These are phyloP conservation scores for Gastrolobium bilobum DNA, from an alignment of 306 rosid genomes.

Conservation along the genomic window DNA sequence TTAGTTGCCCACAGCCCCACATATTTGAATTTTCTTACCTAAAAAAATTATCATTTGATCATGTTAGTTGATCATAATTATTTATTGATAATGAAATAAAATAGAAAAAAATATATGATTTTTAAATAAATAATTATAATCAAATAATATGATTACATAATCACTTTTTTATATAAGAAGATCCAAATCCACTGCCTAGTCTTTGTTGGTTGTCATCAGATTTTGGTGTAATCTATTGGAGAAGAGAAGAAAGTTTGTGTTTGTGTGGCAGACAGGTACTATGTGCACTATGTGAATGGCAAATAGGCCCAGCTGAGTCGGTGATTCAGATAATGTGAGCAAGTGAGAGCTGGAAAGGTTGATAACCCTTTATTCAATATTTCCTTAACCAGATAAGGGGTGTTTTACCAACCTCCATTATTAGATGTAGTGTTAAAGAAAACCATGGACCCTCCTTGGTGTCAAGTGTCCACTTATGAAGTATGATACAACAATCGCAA, in stretches of 20 bases:
- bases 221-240: slow-evolving; percentile 6
- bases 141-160: no score
- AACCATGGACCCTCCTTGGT: slow-evolving; percentile 11
- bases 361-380: slow-evolving; percentile 25
- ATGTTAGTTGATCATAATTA: no score
- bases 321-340: slow-evolving; percentile 35
- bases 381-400: slow-evolving; percentile 31
- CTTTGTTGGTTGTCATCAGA: slow-evolving; percentile 28
- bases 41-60: no score
- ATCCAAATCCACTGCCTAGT: no score
- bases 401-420: slow-evolving; percentile 47
- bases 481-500: background rate
- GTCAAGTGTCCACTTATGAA: slow-evolving; percentile 39
- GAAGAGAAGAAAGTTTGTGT: background rate
- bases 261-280: background rate
- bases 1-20: background rate
- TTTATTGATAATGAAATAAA: no score
- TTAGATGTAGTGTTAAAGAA: slow-evolving; percentile 40
- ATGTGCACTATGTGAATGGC: slow-evolving; percentile 24
- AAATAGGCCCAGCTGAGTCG: slow-evolving; percentile 43
- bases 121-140: no score
- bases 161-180: no score
- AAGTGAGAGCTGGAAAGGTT: slow-evolving; percentile 52
- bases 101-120: no score
- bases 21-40: no score